phyloP scores from a whole-genome alignment of 352 stramenopile genomes.

The Aphanomyces euteiches region DNA sequence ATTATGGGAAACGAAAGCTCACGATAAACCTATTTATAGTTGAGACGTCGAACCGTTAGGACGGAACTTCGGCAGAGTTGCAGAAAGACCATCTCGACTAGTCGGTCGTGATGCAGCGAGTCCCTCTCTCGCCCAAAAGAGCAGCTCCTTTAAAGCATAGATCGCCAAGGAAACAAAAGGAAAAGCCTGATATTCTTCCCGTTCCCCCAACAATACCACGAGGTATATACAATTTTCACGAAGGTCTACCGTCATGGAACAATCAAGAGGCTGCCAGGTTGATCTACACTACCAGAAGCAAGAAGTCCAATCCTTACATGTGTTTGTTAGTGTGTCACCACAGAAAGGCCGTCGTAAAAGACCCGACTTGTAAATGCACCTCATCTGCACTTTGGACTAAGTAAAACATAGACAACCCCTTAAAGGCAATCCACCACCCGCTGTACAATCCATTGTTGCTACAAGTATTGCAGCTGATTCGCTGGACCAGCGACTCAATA shows the following conservation, averaged over 20 bases:
- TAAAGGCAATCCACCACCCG: neutral
- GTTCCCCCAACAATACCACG: neutral
- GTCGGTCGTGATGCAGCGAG: neutral
- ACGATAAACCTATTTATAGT: too few relatives aligned
- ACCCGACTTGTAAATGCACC: slow-evolving; percentile 12
- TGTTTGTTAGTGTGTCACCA: too few relatives aligned
- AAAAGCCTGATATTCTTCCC: neutral
- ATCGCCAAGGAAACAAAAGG: neutral
- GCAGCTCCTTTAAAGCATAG: neutral
- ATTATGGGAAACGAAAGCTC: too few relatives aligned
- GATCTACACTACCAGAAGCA: neutral
- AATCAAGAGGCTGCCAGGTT: slow-evolving; percentile 11
- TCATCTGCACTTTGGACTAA: neutral
- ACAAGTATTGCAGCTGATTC: slow-evolving; percentile 23
- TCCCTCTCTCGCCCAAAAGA: neutral
- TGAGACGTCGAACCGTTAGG: too few relatives aligned
- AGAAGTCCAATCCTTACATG: too few relatives aligned
- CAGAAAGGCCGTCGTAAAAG: slow-evolving; percentile 18
- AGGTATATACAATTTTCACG: neutral
- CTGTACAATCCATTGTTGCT: slow-evolving; percentile 17
- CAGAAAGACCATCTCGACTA: neutral
- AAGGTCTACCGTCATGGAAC: neutral
- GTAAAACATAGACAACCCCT: too few relatives aligned
- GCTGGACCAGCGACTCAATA: slow-evolving; percentile 22
- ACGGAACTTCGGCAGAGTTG: too few relatives aligned